These are phyloP conservation scores for Alternaria viburni DNA, from an alignment of 2,329 filamentous ascomycete genomes.

Conservation along the genomic window DNA sequence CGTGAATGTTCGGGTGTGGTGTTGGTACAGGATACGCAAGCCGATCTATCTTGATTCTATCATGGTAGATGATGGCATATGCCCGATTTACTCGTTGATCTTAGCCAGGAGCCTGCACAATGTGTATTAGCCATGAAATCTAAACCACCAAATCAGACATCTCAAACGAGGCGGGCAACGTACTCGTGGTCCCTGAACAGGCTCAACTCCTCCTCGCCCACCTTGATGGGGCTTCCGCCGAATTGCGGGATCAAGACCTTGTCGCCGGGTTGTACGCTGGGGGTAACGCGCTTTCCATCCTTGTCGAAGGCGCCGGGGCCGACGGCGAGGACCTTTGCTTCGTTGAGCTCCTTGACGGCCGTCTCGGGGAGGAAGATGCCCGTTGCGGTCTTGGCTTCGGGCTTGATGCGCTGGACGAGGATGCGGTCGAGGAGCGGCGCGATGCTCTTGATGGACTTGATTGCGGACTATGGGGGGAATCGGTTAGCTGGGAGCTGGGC, in stretches of 20 bases:
- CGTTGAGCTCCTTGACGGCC: slow-evolving; percentile 96
- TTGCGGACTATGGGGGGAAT: slow-evolving; percentile 55
- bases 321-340: slow-evolving; percentile 94
- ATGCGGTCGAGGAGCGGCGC: slow-evolving; percentile 97
- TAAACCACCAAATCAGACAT: too few relatives aligned
- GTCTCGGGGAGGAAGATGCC: slow-evolving; percentile 98
- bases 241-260: slow-evolving; percentile 95
- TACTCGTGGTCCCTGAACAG: slow-evolving; percentile 99
- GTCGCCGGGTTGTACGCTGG: slow-evolving; percentile 84
- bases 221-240: slow-evolving; percentile 93
- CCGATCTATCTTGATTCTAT: slow-evolving; percentile 17
- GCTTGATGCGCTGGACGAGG: slow-evolving; percentile 96
- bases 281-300: slow-evolving; percentile 85
- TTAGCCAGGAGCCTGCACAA: slow-evolving; percentile 87
- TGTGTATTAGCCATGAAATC: too few relatives aligned
- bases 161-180: too few relatives aligned
- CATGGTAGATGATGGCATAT: not conserved
- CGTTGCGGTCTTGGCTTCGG: slow-evolving; percentile 92
- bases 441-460: slow-evolving; percentile 95
- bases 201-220: slow-evolving; percentile 94
- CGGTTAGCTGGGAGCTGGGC: slow-evolving; percentile 5
- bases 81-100: slow-evolving; percentile 82
- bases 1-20: slow-evolving; percentile 17
- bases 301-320: slow-evolving; percentile 87
- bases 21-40: slow-evolving; percentile 36